phyloP scores from a whole-genome alignment of 495 filamentous ascomycete genomes.

The Penicillium taxi region DNA sequence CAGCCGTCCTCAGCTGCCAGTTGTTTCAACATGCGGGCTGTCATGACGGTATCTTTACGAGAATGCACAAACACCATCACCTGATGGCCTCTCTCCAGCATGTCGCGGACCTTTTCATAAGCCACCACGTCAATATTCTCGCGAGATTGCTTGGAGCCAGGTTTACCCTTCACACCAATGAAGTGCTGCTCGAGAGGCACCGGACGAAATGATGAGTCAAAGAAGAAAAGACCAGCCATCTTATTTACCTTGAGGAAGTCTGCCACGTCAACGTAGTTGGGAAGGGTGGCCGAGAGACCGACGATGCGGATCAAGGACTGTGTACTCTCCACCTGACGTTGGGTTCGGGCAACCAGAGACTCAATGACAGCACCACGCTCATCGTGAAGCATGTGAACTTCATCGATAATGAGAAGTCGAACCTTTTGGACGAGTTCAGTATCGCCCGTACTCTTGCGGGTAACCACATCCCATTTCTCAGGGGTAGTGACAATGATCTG shows the following conservation, averaged over 20 bases:
- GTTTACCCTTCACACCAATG: constrained; percentile 88
- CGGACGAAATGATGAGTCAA: constrained; percentile 89
- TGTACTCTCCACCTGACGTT: constrained; percentile 95
- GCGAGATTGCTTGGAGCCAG: constrained; percentile 64
- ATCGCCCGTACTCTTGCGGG: constrained; percentile 91
- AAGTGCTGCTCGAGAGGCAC: constrained; percentile 98
- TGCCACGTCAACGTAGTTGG: constrained; percentile 93
- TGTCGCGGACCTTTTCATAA: constrained; percentile 91
- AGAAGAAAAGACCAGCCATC: constrained; percentile 90
- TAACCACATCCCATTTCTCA: constrained; percentile 99
- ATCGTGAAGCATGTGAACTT: constrained; percentile 99
- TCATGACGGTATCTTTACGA: constrained; percentile 83
- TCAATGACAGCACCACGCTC: constrained; percentile 94
- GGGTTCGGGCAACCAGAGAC: constrained; percentile 85
- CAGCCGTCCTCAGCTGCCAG: constrained; percentile 75
- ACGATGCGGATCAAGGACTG: constrained; percentile 95
- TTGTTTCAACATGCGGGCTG: constrained; percentile 76
- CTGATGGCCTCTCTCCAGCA: constrained; percentile 82
- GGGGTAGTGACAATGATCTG: constrained; percentile 98
- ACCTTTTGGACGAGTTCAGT: constrained; percentile 98
- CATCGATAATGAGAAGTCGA: constrained; percentile 91
- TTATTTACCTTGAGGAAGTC: constrained; percentile 96
- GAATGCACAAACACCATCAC: constrained; percentile 99
- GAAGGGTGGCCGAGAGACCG: constrained; percentile 88
- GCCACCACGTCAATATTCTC: constrained; percentile 81